Conservation (phyloP, 2,329 filamentous ascomycete genomes). For the Calonectria pteridis region DNA sequence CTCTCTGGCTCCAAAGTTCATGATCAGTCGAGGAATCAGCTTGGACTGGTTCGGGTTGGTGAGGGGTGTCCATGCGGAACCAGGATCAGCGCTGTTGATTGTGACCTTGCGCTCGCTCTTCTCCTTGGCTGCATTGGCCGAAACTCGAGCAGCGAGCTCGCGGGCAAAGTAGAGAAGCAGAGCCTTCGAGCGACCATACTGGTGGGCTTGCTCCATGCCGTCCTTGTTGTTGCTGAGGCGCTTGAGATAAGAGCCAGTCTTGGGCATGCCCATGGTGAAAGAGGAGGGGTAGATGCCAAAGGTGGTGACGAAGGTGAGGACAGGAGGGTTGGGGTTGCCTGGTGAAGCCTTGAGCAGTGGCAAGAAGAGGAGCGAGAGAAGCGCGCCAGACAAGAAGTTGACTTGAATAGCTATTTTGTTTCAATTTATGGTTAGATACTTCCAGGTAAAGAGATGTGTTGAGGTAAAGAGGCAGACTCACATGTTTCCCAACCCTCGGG, state of each 20-base stretch:
- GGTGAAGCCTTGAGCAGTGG: constrained; percentile 50
- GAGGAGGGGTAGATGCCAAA: constrained; percentile 54
- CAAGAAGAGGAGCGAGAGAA: constrained; percentile 49
- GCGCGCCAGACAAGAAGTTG: constrained; percentile 52
- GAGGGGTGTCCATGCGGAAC: constrained; percentile 54
- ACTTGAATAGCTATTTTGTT: constrained; percentile 49
- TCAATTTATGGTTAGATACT: constrained; percentile 10
- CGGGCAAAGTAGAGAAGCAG: constrained; percentile 53
- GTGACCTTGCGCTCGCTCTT: constrained; percentile 47
- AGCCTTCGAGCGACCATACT: constrained; percentile 54
- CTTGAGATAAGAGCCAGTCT: constrained; percentile 50
- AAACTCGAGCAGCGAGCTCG: constrained; percentile 49
- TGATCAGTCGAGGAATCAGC: constrained; percentile 53
- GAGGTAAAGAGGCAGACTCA: constrained; percentile 30
- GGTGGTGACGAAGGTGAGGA: constrained; percentile 53
- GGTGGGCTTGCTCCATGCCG: constrained; percentile 52
- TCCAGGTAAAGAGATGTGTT: background rate
- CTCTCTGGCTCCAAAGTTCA: constrained; percentile 53
- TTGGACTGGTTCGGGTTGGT: constrained; percentile 51
- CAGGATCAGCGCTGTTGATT: constrained; percentile 54
- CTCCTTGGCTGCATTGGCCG: constrained; percentile 29
- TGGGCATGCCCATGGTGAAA: constrained; percentile 51
- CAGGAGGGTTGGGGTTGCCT: constrained; percentile 48
- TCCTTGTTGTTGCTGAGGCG: constrained; percentile 52
- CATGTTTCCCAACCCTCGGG: constrained; percentile 55